Percentiles rank a stretch among this genome's conserved stretches.
Conservation (phyloP, 192 early-diverging fungal species). For the Entomortierella lignicola region DNA sequence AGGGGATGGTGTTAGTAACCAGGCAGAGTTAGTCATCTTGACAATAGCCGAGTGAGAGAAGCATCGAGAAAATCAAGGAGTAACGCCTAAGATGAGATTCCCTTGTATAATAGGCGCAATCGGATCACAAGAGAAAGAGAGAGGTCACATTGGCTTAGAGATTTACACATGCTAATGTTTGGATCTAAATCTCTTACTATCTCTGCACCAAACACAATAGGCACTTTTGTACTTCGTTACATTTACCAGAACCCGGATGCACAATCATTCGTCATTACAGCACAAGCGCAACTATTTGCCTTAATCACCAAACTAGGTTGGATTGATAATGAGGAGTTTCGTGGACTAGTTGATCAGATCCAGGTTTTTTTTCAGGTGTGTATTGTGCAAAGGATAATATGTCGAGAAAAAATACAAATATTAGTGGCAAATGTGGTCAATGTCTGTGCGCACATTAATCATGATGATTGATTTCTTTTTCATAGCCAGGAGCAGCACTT, state of each 20-base stretch:
- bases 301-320: slow-evolving; percentile 77
- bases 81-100: too few relatives aligned
- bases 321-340: slow-evolving; percentile 79
- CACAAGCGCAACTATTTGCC: slow-evolving; percentile 70
- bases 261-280: slow-evolving; percentile 68
- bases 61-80: not conserved
- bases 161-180: slow-evolving; percentile 10
- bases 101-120: not conserved
- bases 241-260: slow-evolving; percentile 65
- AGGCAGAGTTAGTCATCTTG: too few relatives aligned
- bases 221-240: slow-evolving; percentile 72
- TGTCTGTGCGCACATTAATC: slow-evolving; percentile 1
- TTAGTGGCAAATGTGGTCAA: not conserved
- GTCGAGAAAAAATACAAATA: not conserved
- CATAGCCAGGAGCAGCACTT: slow-evolving; percentile 18
- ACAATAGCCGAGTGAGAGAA: too few relatives aligned
- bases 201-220: slow-evolving; percentile 28
- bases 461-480: not conserved
- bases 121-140: not conserved
- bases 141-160: not conserved
- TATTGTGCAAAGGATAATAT: too few relatives aligned
- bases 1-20: too few relatives aligned
- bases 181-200: slow-evolving; percentile 16
- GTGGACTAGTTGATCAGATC: slow-evolving; percentile 62
- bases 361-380: slow-evolving; percentile 69